phyloP scores from a whole-genome alignment of 106 monocot species.

The Iris macrosiphon region DNA sequence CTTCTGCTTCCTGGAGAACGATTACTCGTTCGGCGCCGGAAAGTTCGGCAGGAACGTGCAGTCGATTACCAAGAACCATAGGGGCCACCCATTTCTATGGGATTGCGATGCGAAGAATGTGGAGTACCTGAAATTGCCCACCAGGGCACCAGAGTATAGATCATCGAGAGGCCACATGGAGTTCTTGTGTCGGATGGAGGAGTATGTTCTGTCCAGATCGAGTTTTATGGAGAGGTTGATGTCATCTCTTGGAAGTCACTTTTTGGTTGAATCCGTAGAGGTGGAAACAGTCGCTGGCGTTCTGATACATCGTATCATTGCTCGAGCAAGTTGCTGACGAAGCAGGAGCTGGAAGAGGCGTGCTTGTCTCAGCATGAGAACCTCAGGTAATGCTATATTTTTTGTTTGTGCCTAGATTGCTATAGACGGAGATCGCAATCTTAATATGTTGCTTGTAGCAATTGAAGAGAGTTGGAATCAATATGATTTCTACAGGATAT shows the following conservation, averaged over 20 bases:
- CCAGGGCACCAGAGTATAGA: constrained; percentile 55
- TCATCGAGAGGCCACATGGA: constrained; percentile 58
- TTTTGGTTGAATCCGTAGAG: constrained; percentile 28
- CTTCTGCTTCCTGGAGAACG: constrained; percentile 84
- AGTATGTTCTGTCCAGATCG: constrained; percentile 51
- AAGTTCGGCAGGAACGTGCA: constrained; percentile 98
- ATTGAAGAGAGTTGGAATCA: too few relatives aligned
- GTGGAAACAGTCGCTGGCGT: constrained; percentile 8
- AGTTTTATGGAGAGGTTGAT: constrained; percentile 64
- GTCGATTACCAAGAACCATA: constrained; percentile 71
- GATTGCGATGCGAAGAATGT: constrained; percentile 74
- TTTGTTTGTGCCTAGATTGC: too few relatives aligned
- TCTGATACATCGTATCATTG: constrained; percentile 3
- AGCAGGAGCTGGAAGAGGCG: constrained; percentile 40
- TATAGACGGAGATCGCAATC: too few relatives aligned
- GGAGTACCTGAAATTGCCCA: constrained; percentile 71
- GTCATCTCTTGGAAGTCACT: constrained; percentile 36
- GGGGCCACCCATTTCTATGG: constrained; percentile 98
- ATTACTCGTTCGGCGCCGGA: constrained; percentile 67
- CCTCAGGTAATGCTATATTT: too few relatives aligned
- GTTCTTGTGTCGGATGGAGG: constrained; percentile 85
- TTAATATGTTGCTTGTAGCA: too few relatives aligned
- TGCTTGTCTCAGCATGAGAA: constrained; percentile 4
- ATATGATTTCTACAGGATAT: too few relatives aligned
- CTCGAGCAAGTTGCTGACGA: constrained; percentile 43